Conservation (phyloP, 1,139 yeast genomes). For the Kluyveromyces sp. region DNA sequence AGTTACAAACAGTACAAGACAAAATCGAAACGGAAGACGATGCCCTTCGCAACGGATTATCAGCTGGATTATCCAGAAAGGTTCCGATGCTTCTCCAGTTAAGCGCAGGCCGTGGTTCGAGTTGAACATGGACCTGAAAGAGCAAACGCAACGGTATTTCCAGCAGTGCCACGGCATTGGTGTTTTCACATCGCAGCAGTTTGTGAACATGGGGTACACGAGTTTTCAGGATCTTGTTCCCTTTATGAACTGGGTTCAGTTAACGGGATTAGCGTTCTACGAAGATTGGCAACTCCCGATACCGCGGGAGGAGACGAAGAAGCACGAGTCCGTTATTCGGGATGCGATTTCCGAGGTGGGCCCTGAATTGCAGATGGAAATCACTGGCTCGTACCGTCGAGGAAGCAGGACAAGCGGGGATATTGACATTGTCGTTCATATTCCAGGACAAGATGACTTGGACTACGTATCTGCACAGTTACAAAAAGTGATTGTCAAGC, state of each 20-base stretch:
- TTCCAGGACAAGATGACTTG: conserved; percentile 30
- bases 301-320: conserved; percentile 40
- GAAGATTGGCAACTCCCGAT: conserved; percentile 45
- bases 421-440: conserved; percentile 48
- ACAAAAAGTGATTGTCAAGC: conserved; percentile 23
- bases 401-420: conserved; percentile 47
- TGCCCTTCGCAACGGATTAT: conserved; percentile 24
- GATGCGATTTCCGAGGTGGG: conserved; percentile 33
- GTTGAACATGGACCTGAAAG: conserved; percentile 22
- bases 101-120: conserved; percentile 34
- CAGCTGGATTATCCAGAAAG: conserved; percentile 34
- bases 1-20: conserved; percentile 24
- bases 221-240: conserved; percentile 36
- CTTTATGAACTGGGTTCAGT: conserved; percentile 34
- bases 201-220: conserved; percentile 36
- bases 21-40: conserved; percentile 35
- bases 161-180: conserved; percentile 50
- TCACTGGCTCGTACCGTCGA: conserved; percentile 54
- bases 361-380: conserved; percentile 31
- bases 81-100: conserved; percentile 41
- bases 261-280: conserved; percentile 42
- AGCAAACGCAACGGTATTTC: conserved; percentile 31
- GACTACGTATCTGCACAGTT: conserved; percentile 27
- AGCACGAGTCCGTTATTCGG: conserved; percentile 36
- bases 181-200: conserved; percentile 36